Conservation (phyloP, 495 filamentous ascomycete species). For the Tetracladium marchalianum region DNA sequence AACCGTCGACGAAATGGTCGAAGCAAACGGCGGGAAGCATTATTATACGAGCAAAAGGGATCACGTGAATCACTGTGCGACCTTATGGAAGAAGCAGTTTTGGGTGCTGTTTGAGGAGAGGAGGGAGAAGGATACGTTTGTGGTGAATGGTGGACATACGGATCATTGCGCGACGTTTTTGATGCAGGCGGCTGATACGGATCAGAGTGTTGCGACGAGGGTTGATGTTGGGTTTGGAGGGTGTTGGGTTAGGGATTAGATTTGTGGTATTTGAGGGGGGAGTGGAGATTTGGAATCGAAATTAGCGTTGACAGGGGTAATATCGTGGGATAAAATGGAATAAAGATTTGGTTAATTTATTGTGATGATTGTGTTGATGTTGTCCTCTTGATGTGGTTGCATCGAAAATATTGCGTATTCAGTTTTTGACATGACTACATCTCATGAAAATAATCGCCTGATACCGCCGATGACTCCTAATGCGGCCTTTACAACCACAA, state of each 20-base stretch:
- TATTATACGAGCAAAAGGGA: constrained; percentile 14
- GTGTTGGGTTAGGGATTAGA: background rate
- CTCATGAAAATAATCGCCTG: too few species aligned
- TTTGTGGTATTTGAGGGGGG: too few species aligned
- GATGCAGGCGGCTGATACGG: background rate
- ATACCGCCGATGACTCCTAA: too few species aligned
- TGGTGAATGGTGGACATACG: constrained; percentile 10
- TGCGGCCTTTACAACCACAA: too few species aligned
- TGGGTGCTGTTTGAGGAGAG: constrained; percentile 6
- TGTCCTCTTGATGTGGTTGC: too few species aligned
- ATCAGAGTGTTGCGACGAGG: background rate
- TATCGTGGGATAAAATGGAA: too few species aligned
- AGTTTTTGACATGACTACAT: too few species aligned
- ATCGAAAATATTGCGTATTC: too few species aligned
- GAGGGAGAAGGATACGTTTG: constrained; percentile 2
- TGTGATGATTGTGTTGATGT: too few species aligned
- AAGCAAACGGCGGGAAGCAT: background rate
- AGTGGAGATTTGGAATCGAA: too few species aligned
- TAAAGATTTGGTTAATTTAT: too few species aligned
- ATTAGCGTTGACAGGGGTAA: too few species aligned
- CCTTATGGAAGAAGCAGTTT: constrained; percentile 15
- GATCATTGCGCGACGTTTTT: constrained; percentile 14
- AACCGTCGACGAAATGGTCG: constrained; percentile 2
- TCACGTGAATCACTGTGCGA: constrained; percentile 15
- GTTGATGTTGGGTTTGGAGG: constrained; percentile 7